phyloP scores from a whole-genome alignment of 2,329 filamentous ascomycete species.

The Aspergillus eucalypticola region DNA sequence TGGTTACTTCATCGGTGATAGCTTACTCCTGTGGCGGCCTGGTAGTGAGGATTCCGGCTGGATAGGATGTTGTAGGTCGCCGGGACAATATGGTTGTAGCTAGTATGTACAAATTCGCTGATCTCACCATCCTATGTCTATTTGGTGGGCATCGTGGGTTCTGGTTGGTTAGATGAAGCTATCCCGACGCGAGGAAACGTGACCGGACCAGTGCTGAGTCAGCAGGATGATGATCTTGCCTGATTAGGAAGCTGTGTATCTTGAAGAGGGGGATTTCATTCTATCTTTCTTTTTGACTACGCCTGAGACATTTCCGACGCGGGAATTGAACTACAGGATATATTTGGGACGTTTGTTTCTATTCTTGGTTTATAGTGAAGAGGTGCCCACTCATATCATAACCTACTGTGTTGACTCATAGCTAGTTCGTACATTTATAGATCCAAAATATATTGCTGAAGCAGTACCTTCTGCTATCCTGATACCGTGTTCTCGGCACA shows the following conservation, averaged over 20 bases:
- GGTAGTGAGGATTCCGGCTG: neutral
- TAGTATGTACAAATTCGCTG: neutral
- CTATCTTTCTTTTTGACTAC: no score
- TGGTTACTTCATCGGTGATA: neutral
- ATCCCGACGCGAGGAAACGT: neutral
- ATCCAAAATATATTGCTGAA: no score
- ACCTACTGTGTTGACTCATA: no score
- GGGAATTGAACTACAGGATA: no score
- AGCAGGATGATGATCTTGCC: neutral
- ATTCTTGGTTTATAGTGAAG: no score
- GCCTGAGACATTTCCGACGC: no score
- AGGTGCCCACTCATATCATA: no score
- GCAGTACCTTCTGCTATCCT: no score
- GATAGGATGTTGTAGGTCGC: neutral
- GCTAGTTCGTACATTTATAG: no score
- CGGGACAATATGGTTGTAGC: neutral
- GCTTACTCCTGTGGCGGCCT: neutral
- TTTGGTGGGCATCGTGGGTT: neutral
- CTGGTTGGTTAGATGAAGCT: neutral
- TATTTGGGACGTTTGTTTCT: no score
- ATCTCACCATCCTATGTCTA: neutral
- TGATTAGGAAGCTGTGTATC: neutral
- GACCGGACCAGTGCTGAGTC: neutral
- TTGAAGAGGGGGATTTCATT: neutral
- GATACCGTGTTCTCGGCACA: neutral